Evolutionary conservation across 768 basidiomycete genomes (phyloP).

Genomic region (Roridomyces roridus): DNA sequence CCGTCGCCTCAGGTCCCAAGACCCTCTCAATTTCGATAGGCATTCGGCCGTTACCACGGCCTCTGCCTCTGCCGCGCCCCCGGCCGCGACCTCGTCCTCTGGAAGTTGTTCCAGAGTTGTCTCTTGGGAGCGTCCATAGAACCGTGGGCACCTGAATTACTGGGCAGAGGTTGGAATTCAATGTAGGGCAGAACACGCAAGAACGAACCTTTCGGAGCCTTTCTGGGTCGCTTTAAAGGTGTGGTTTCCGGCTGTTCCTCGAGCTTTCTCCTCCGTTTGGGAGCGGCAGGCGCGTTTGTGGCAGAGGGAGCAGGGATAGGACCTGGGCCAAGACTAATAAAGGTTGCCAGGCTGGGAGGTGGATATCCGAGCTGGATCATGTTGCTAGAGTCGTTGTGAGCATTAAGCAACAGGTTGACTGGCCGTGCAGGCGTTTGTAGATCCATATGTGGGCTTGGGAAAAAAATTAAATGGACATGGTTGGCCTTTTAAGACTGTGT

Average conservation of each 20-base stretch:
- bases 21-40: neutral
- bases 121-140: conserved; percentile 5
- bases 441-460: conserved; percentile 7
- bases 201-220: conserved; percentile 8
- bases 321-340: neutral
- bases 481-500: neutral
- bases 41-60: neutral
- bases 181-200: too few relatives aligned
- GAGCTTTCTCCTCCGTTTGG: neutral
- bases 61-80: neutral
- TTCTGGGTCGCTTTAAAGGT: conserved; percentile 2
- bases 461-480: neutral
- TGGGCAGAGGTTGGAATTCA: too few relatives aligned
- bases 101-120: neutral
- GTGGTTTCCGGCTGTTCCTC: neutral
- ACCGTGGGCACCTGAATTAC: conserved; percentile 3
- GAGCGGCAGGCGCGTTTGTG: neutral
- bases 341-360: neutral
- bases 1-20: neutral
- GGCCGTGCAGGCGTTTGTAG: conserved; percentile 1
- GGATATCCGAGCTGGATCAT: conserved; percentile 7
- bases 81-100: conserved; percentile 1
- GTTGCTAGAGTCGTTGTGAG: neutral
- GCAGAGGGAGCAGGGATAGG: too few relatives aligned
- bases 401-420: neutral